A percentile compares a stretch with the other conserved stretches of the same genome.
Conservation (phyloP, 108 stramenopile genomes). For the Cyclostephanos invisitatus region DNA sequence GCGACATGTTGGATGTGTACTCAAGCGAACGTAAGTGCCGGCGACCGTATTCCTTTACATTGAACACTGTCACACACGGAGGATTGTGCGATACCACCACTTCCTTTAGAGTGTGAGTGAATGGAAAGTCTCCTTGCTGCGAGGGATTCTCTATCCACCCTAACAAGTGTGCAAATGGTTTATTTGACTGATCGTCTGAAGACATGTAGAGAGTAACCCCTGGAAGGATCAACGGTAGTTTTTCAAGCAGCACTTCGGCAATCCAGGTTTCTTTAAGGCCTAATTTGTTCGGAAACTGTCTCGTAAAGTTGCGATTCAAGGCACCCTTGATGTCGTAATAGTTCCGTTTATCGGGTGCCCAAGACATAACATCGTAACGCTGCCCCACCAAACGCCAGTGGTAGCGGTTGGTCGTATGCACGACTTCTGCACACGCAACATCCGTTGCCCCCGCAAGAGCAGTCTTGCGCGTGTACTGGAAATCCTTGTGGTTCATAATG, state of each 20-base stretch:
- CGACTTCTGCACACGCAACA: constrained; percentile 96
- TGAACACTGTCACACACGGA: constrained; percentile 91
- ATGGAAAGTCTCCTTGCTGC: constrained; percentile 34
- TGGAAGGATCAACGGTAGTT: constrained; percentile 85
- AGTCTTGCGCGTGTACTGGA: constrained; percentile 60
- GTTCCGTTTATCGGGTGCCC: constrained; percentile 88
- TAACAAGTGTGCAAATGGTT: constrained; percentile 82
- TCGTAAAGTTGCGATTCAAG: constrained; percentile 60
- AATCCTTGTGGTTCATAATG: constrained; percentile 90
- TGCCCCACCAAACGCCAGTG: constrained; percentile 97
- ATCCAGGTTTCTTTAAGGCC: constrained; percentile 89
- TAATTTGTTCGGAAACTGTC: constrained; percentile 80
- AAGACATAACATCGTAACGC: constrained; percentile 94
- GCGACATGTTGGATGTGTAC: constrained; percentile 90
- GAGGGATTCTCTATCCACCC: constrained; percentile 90
- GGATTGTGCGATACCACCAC: constrained; percentile 94
- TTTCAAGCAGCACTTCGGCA: constrained; percentile 83
- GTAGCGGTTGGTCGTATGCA: constrained; percentile 92
- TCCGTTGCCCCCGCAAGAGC: constrained; percentile 75
- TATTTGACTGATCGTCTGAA: constrained; percentile 73
- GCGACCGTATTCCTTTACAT: constrained; percentile 95
- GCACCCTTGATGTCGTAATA: constrained; percentile 82
- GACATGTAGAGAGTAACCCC: constrained; percentile 88
- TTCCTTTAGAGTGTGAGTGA: constrained; percentile 92
- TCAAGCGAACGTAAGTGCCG: constrained; percentile 92